phyloP scores from a whole-genome alignment of 495 filamentous ascomycete species.

The Xylaria scruposa region DNA sequence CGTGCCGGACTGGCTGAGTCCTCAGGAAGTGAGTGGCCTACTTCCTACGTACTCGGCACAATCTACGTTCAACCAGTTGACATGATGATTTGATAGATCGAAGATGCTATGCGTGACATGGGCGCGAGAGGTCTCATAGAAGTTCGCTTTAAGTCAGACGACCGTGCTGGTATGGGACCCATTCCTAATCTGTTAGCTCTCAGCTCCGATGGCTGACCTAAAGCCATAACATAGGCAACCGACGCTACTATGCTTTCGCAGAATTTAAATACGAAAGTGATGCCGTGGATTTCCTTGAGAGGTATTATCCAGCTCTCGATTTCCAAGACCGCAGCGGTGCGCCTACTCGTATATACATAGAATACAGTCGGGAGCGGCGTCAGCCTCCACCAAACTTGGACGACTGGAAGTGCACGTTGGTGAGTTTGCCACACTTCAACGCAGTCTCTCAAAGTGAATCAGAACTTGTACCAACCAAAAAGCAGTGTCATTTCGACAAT shows the following conservation, averaged over 20 bases:
- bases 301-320: constrained; percentile 67
- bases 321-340: constrained; percentile 48
- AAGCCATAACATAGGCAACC: constrained; percentile 56
- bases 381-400: constrained; percentile 47
- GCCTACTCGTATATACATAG: constrained; percentile 36
- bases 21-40: constrained; percentile 32
- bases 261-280: constrained; percentile 66
- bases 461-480: constrained; percentile 26
- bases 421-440: constrained; percentile 45
- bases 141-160: constrained; percentile 41
- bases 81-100: constrained; percentile 27
- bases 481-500: constrained; percentile 75
- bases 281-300: constrained; percentile 70
- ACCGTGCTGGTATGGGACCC: constrained; percentile 32
- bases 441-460: neutral
- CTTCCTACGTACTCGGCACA: neutral
- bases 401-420: constrained; percentile 79
- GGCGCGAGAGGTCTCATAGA: constrained; percentile 38
- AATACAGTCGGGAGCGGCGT: constrained; percentile 46
- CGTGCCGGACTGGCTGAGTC: constrained; percentile 37
- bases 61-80: constrained; percentile 7
- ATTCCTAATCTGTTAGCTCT: neutral
- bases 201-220: constrained; percentile 7
- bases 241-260: constrained; percentile 73
- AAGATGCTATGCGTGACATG: constrained; percentile 38